These are phyloP conservation scores for Botrytis aclada DNA, from an alignment of 2,329 filamentous ascomycete species.

Conservation along the genomic window DNA sequence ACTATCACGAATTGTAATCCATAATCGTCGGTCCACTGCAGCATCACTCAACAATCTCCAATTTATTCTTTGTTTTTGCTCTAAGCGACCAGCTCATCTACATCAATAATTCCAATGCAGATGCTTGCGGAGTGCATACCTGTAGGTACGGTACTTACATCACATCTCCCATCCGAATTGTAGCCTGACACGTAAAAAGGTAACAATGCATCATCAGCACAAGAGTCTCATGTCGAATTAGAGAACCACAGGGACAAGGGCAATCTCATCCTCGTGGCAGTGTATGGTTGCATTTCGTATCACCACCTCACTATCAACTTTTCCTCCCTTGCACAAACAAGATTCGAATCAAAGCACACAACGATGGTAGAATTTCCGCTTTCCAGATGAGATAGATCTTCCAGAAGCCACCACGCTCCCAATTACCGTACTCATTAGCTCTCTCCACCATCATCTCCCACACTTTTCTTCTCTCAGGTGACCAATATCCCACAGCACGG, in stretches of 20 bases:
- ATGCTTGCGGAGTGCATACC: slow-evolving; percentile 17
- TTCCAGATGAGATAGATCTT: neutral
- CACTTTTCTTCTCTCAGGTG: neutral
- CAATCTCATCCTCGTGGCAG: slow-evolving; percentile 4
- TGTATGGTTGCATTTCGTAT: neutral
- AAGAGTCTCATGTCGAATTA: neutral
- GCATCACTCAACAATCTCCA: neutral
- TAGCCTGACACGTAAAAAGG: slow-evolving; percentile 21
- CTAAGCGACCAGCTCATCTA: slow-evolving; percentile 12
- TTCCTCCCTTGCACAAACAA: neutral
- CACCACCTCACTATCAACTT: neutral
- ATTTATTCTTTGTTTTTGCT: neutral
- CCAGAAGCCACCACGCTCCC: neutral
- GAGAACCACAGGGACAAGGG: slow-evolving; percentile 1
- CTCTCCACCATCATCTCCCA: neutral
- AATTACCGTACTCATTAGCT: neutral
- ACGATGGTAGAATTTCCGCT: neutral
- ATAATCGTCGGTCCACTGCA: neutral
- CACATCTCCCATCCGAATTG: slow-evolving; percentile 16
- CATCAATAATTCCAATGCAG: neutral
- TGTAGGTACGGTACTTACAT: neutral
- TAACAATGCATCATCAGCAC: neutral
- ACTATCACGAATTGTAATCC: neutral
- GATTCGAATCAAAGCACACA: neutral
- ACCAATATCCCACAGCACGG: neutral